These are phyloP conservation scores for Grigorovia yakushimaensis DNA, from an alignment of 805 yeast genomes.

Conservation along the genomic window DNA sequence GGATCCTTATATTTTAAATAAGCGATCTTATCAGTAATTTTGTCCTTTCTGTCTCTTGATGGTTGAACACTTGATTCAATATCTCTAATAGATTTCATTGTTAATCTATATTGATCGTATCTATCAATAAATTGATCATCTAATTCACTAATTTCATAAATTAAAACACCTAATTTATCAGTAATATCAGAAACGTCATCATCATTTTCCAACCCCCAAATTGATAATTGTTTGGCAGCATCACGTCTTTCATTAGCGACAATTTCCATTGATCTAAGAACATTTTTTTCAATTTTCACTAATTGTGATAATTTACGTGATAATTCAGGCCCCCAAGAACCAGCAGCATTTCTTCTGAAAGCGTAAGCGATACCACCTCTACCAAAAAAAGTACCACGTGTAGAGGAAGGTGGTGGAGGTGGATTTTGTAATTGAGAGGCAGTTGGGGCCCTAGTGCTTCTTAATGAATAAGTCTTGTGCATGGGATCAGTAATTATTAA, in stretches of 20 bases:
- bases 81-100: conserved; percentile 71
- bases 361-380: conserved; percentile 50
- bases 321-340: conserved; percentile 71
- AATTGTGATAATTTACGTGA: conserved; percentile 63
- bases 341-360: conserved; percentile 67
- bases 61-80: conserved; percentile 86
- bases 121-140: conserved; percentile 82
- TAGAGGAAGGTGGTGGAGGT: conserved; percentile 89
- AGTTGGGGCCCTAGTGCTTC: conserved; percentile 93
- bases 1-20: conserved; percentile 79
- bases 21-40: conserved; percentile 78
- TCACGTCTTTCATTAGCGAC: conserved; percentile 70
- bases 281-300: conserved; percentile 75
- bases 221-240: conserved; percentile 70
- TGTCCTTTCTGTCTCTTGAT: conserved; percentile 75
- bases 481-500: too few species aligned
- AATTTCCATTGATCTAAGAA: conserved; percentile 68
- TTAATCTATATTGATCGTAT: conserved; percentile 77
- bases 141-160: conserved; percentile 75
- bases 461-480: conserved; percentile 98
- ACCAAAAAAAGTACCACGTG: conserved; percentile 79
- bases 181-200: conserved; percentile 82
- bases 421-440: conserved; percentile 92
- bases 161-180: conserved; percentile 75
- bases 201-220: conserved; percentile 84